These are phyloP conservation scores for Rutstroemia sp. DNA, from an alignment of 2,329 filamentous ascomycete species.

Conservation along the genomic window DNA sequence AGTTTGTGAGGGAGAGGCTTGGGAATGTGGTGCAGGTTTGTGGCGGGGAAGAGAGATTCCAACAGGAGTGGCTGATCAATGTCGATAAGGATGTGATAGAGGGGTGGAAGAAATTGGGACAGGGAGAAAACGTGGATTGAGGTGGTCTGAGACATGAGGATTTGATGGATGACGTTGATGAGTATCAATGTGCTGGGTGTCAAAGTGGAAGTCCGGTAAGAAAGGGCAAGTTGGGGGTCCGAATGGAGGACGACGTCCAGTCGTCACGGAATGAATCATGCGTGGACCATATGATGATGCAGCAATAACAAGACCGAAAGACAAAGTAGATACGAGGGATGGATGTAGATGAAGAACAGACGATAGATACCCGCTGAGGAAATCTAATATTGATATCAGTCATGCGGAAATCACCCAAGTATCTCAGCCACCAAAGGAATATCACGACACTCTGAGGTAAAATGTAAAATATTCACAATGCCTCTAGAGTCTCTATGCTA, in stretches of 20 bases:
- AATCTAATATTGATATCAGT: not conserved
- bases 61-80: conserved; percentile 62
- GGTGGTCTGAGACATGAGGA: not conserved
- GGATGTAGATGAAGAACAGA: not conserved
- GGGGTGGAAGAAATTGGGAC: conserved; percentile 46
- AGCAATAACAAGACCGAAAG: not conserved
- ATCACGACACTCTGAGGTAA: too few relatives aligned
- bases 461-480: too few relatives aligned
- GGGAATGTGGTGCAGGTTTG: conserved; percentile 48
- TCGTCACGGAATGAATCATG: not conserved
- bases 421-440: too few relatives aligned
- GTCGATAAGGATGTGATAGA: conserved; percentile 66
- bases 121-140: not conserved
- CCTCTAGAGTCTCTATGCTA: too few relatives aligned
- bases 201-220: not conserved
- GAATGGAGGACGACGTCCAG: not conserved
- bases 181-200: not conserved
- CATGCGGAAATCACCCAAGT: too few relatives aligned
- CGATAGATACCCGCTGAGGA: not conserved
- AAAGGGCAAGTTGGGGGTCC: not conserved
- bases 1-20: conserved; percentile 57
- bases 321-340: not conserved
- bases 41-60: conserved; percentile 60
- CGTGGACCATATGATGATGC: not conserved
- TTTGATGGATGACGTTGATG: too few relatives aligned